phyloP scores from a whole-genome alignment of 2,329 filamentous ascomycete species.

The Alternaria ethzedia region DNA sequence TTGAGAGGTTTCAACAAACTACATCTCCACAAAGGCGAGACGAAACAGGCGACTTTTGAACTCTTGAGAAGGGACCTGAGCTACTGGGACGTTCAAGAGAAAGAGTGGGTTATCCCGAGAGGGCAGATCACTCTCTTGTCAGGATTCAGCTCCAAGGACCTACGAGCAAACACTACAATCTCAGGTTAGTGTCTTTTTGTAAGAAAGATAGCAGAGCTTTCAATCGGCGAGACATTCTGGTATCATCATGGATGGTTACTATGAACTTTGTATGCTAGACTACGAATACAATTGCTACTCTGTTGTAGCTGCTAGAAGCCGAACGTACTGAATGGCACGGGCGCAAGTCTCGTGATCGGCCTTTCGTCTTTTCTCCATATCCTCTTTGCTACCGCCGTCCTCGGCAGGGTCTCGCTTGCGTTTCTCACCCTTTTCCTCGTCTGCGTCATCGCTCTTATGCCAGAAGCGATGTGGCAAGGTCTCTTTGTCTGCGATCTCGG shows the following conservation, averaged over 20 bases:
- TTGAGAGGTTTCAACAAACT: background rate
- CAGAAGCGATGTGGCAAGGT: conserved; percentile 37
- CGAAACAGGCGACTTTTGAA: background rate
- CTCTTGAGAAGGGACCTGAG: background rate
- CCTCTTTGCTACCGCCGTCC: background rate
- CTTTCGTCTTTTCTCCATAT: background rate
- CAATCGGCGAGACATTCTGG: background rate
- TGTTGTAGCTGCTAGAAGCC: background rate
- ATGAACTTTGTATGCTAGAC: background rate
- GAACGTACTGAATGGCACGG: background rate
- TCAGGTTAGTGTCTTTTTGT: background rate
- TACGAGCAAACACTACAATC: background rate
- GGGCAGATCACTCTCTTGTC: background rate
- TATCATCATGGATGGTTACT: background rate
- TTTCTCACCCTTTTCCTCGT: background rate
- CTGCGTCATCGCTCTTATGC: conserved; percentile 6
- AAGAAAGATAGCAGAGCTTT: background rate
- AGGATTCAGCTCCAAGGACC: background rate
- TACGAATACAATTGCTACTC: background rate
- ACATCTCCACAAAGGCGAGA: background rate
- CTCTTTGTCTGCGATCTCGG: conserved; percentile 21
- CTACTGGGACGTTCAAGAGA: background rate
- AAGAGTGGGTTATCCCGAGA: background rate
- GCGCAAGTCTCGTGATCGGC: background rate
- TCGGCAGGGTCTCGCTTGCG: background rate